phyloP scores from a whole-genome alignment of 371 early-diverging fungal genomes.

The Ordospora pajunii region DNA sequence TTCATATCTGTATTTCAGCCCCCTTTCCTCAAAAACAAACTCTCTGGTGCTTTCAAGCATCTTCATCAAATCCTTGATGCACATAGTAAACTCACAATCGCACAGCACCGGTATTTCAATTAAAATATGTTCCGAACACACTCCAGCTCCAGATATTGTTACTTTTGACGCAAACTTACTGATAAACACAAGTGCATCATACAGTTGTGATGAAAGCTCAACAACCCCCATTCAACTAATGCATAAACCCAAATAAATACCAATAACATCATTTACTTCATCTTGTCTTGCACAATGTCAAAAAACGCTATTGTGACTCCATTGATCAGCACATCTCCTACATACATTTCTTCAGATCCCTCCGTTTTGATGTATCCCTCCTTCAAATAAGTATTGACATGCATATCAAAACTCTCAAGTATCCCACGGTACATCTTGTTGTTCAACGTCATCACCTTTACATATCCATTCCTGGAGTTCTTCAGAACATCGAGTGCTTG shows the following conservation, averaged over 20 bases:
- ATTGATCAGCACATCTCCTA: conserved; percentile 17
- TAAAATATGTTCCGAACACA: not conserved
- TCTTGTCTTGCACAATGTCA: conserved; percentile 3
- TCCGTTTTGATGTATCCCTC: not conserved
- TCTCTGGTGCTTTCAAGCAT: not conserved
- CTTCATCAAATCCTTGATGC: not conserved
- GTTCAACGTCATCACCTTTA: conserved; percentile 9
- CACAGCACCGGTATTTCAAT: conserved; percentile 5
- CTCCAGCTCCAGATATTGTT: not conserved
- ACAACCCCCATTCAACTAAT: not conserved
- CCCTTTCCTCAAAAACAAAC: not conserved
- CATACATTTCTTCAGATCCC: not conserved
- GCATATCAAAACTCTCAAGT: conserved; percentile 16
- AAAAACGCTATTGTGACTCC: conserved; percentile 13
- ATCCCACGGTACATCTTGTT: conserved; percentile 9
- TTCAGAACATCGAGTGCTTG: not conserved
- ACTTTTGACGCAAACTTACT: not conserved
- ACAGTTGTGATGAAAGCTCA: not conserved
- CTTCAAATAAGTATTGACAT: conserved; percentile 19
- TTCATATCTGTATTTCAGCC: not conserved
- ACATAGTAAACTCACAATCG: not conserved
- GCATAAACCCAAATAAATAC: not conserved
- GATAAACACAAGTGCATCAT: not conserved
- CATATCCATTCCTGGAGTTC: not conserved
- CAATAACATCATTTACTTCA: not conserved